Conservation (phyloP, 108 stramenopile genomes). For the Fistulifera solaris region DNA sequence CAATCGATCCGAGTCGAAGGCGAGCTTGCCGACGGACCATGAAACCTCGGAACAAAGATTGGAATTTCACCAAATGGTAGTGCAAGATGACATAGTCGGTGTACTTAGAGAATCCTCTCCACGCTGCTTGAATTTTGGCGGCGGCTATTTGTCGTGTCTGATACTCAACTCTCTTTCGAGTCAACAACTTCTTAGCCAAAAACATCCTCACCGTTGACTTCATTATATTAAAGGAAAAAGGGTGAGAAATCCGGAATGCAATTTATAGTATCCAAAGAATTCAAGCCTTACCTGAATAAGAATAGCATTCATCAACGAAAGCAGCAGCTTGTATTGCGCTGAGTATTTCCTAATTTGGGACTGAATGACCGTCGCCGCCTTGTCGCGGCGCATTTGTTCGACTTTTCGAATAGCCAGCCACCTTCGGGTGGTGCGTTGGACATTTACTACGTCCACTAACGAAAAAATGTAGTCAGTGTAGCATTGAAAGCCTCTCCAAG, state of each 20-base stretch:
- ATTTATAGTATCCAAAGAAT: too few species aligned
- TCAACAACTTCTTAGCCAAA: constrained; percentile 25
- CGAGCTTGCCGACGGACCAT: constrained; percentile 29
- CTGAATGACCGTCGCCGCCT: constrained; percentile 35
- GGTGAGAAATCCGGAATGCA: too few species aligned
- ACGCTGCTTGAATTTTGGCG: constrained; percentile 43
- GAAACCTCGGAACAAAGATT: constrained; percentile 54
- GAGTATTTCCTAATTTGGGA: constrained; percentile 33
- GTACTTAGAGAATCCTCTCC: constrained; percentile 61
- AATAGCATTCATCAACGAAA: constrained; percentile 17
- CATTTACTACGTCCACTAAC: constrained; percentile 42
- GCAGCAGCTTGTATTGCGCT: constrained; percentile 31
- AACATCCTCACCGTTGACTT: constrained; percentile 58
- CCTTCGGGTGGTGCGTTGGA: constrained; percentile 34
- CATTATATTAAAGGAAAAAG: constrained; percentile 1
- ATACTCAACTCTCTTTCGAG: constrained; percentile 13
- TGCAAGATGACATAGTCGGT: constrained; percentile 57
- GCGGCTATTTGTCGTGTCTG: constrained; percentile 32
- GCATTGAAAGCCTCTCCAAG: constrained; percentile 47
- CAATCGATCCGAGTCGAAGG: constrained; percentile 53
- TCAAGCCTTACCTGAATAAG: constrained; percentile 62
- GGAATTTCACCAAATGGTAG: constrained; percentile 51
- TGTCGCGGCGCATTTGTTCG: constrained; percentile 14
- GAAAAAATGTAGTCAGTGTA: constrained; percentile 54
- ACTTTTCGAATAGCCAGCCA: constrained; percentile 30